These are phyloP conservation scores for Cinnamomum micranthum DNA, from an alignment of 164 flowering plant species.

Conservation along the genomic window DNA sequence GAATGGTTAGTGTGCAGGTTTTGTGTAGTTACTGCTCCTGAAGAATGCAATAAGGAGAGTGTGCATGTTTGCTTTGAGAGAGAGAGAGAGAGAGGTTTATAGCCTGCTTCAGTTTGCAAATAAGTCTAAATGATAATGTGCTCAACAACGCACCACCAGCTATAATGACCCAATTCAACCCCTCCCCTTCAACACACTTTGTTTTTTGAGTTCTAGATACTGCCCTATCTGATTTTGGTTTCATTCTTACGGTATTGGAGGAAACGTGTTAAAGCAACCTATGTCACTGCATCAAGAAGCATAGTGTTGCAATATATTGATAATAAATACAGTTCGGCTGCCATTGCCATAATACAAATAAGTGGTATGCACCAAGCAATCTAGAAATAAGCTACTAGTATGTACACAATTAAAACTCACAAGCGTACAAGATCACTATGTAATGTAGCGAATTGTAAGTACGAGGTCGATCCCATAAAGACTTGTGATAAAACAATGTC, in stretches of 20 bases:
- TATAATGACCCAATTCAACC: conserved; percentile 83
- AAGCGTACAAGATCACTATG: no score
- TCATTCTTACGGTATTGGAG: conserved; percentile 48
- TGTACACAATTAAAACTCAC: no score
- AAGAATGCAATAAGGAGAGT: no score
- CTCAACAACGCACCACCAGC: conserved; percentile 93
- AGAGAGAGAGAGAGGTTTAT: no score
- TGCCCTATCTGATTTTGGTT: conserved; percentile 38
- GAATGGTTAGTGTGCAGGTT: no score
- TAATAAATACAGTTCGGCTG: neutral
- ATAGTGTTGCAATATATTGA: neutral
- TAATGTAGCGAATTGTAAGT: no score
- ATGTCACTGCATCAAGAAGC: conserved; percentile 28
- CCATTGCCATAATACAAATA: neutral
- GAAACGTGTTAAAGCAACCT: conserved; percentile 22
- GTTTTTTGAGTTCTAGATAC: conserved; percentile 38
- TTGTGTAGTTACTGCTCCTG: no score
- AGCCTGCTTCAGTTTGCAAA: conserved; percentile 81
- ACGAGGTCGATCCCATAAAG: no score
- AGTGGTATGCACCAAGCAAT: no score
- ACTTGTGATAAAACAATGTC: no score
- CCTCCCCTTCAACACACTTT: conserved; percentile 44
- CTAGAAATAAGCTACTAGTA: no score
- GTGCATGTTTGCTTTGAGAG: no score
- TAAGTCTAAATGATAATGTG: conserved; percentile 76